Base-by-base conservation (phyloP, 805 yeast genomes). In the Jamesozyma lodderae region DNA sequence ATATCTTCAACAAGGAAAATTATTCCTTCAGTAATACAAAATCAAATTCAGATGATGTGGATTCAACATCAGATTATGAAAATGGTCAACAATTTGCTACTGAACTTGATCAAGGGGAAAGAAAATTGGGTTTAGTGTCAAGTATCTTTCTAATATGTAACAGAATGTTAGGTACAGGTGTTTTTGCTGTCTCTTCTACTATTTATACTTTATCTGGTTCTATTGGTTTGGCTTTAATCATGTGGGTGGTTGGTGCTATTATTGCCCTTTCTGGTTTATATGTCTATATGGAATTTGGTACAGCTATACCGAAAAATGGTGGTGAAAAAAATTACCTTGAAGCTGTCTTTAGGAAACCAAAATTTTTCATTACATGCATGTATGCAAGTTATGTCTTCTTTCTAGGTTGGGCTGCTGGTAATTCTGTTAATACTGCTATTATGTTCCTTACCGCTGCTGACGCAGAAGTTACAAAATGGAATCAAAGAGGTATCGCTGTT, bases 271-370 rank as follows among this genome's bases (percentile, higher is more conserved):
- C 76, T 26, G 81, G 81, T 24, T 58, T 80, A 48, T 69, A 75
- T 52, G 85, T 79, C 3, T 83, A 81, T 58, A 74, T 82, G 77
- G 92, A 82, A 54, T 79, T 81, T 57, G 94, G 92, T 13, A 73
- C 81, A 5, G 79, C 79, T 31, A 74, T 81, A 41, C 84, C 85
- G 33, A 73, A 81, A 62, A 82, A 83, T 52, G 94, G 94, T 47
- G 95, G 92, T 48, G 94, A 84, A 54, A 82, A 81, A 61, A 81
- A 81, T 52, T 84, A 84, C 55, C 62, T 84, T 49, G 92, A 83
- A 56, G 79, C 71, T 48, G 73, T 81, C 35, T 83, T 69, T 63
- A 68, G 67, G 34, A 75, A 72, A 48, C 94, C 94, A 29, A 71
- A 66, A 55, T 81, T 79, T 53, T 66, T 84, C 42, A 70, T 79